Percentiles rank a stretch among this genome's conserved stretches.
Conservation (phyloP, 2,329 filamentous ascomycete genomes). For the Verruconis gallopava region DNA sequence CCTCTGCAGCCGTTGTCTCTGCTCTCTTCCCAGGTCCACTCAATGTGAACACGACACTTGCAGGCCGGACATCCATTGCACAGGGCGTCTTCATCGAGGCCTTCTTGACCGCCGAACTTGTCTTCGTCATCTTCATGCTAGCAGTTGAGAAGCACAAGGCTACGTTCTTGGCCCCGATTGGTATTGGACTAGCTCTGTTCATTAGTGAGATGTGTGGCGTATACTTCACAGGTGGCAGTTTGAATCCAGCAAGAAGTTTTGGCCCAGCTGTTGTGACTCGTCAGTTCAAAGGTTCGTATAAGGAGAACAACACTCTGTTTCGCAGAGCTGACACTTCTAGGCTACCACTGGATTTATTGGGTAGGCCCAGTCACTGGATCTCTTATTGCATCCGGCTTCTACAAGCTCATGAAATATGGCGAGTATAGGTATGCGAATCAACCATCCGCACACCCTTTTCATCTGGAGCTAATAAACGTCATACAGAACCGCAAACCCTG, state of each 20-base stretch:
- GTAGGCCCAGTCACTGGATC: conserved; percentile 8
- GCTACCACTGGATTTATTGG: conserved; percentile 10
- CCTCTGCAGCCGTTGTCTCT: conserved; percentile 30
- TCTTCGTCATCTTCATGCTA: conserved; percentile 21
- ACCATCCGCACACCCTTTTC: neutral
- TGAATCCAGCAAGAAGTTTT: conserved; percentile 10
- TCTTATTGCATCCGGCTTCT: conserved; percentile 8
- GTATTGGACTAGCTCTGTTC: conserved; percentile 14
- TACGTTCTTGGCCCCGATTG: conserved; percentile 27
- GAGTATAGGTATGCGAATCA: conserved; percentile 10
- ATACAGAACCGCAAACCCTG: conserved; percentile 8
- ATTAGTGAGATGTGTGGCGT: conserved; percentile 11
- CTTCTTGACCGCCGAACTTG: conserved; percentile 34
- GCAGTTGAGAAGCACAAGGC: conserved; percentile 31
- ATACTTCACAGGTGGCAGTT: conserved; percentile 8
- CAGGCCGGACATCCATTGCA: conserved; percentile 26
- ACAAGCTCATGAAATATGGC: conserved; percentile 9
- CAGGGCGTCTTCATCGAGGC: conserved; percentile 40
- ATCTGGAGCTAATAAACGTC: neutral
- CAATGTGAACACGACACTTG: conserved; percentile 30
- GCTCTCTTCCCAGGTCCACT: conserved; percentile 33
- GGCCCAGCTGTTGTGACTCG: conserved; percentile 8
- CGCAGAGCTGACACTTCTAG: neutral
- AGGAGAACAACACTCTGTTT: no score
- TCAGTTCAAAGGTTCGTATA: conserved; percentile 7